These are phyloP conservation scores for Tricholoma saponaceum DNA, from an alignment of 768 basidiomycete genomes.

Conservation along the genomic window DNA sequence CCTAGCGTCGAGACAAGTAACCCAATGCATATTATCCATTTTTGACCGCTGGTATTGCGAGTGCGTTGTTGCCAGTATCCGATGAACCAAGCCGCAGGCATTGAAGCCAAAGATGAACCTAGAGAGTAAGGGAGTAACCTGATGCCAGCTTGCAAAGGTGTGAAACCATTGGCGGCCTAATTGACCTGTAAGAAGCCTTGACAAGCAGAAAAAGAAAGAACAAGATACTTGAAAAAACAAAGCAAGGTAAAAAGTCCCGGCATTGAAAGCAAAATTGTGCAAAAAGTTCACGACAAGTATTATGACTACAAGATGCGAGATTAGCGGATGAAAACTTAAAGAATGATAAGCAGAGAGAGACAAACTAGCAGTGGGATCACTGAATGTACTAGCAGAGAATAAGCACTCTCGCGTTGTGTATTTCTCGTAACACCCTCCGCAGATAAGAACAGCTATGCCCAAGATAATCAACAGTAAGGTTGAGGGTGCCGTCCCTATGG, in stretches of 20 bases:
- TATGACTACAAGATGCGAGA: slow-evolving; percentile 39
- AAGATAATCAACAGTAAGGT: slow-evolving; percentile 58
- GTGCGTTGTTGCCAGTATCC: slow-evolving; percentile 57
- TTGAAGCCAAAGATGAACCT: slow-evolving; percentile 79
- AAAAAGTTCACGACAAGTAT: slow-evolving; percentile 70
- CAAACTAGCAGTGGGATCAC: slow-evolving; percentile 55
- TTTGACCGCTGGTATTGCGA: slow-evolving; percentile 59
- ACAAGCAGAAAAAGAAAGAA: slow-evolving; percentile 9
- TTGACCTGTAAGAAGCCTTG: background rate
- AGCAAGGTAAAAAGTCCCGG: slow-evolving; percentile 84
- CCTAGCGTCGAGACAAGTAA: slow-evolving; percentile 64
- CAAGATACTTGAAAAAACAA: slow-evolving; percentile 69
- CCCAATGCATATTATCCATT: slow-evolving; percentile 58
- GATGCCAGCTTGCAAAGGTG: slow-evolving; percentile 70
- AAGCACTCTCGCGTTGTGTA: slow-evolving; percentile 64
- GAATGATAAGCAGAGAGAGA: slow-evolving; percentile 7
- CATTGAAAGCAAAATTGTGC: slow-evolving; percentile 79
- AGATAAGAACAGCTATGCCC: slow-evolving; percentile 51
- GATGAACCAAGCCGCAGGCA: slow-evolving; percentile 85
- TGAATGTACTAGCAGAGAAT: slow-evolving; percentile 65
- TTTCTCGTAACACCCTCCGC: slow-evolving; percentile 66
- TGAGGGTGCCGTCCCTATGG: slow-evolving; percentile 57
- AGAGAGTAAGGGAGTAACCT: slow-evolving; percentile 81
- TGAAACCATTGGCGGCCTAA: slow-evolving; percentile 66
- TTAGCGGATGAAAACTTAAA: slow-evolving; percentile 14